Conservation (phyloP, 2,329 filamentous ascomycete genomes). For the Calonectria pteridis region DNA sequence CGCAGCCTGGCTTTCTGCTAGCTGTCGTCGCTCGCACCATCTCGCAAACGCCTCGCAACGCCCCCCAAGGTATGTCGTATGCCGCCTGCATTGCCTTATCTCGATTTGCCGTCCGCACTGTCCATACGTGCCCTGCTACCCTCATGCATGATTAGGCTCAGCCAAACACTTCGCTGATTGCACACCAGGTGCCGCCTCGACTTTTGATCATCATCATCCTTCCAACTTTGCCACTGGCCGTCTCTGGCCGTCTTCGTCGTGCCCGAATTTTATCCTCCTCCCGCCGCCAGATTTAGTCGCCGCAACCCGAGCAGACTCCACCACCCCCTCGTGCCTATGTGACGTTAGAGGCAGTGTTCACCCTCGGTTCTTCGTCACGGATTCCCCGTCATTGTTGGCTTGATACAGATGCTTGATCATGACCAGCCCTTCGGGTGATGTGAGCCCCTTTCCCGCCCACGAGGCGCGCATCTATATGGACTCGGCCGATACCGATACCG, state of each 20-base stretch:
- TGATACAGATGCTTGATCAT: constrained; percentile 42
- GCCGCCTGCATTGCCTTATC: constrained; percentile 14
- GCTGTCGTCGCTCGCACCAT: background rate
- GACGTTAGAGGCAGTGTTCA: constrained; percentile 21
- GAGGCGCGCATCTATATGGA: constrained; percentile 30
- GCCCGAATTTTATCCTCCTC: background rate
- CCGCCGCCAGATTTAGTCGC: background rate
- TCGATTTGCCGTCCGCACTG: constrained; percentile 21
- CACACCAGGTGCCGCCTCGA: constrained; percentile 32
- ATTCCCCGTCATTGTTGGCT: constrained; percentile 10
- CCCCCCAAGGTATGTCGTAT: constrained; percentile 19
- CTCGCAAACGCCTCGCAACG: background rate
- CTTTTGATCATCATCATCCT: constrained; percentile 31
- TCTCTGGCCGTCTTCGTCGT: background rate
- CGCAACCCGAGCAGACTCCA: background rate
- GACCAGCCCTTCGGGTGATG: constrained; percentile 41
- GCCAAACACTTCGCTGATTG: constrained; percentile 44
- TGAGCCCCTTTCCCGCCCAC: constrained; percentile 34
- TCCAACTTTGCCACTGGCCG: constrained; percentile 22
- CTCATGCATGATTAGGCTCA: constrained; percentile 39
- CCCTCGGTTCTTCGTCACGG: constrained; percentile 24
- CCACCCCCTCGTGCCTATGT: constrained; percentile 24
- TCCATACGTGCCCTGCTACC: constrained; percentile 25
- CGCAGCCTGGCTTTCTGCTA: background rate
- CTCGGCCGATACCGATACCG: constrained; percentile 31